Evolutionary conservation across 2,329 filamentous ascomycete genomes (phyloP).

Genomic region (Fusarium sororula): DNA sequence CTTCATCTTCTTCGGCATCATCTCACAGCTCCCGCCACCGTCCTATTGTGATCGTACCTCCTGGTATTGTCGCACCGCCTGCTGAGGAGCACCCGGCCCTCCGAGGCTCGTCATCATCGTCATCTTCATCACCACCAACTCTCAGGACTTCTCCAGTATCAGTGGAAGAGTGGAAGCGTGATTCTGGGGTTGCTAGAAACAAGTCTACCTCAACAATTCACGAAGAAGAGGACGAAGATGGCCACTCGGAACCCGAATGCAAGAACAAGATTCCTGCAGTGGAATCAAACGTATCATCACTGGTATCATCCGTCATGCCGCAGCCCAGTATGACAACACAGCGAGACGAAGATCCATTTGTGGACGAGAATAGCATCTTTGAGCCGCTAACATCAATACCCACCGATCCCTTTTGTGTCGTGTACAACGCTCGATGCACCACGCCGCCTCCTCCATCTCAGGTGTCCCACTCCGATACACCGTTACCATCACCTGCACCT

Average conservation of each 20-base stretch:
- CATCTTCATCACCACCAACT: constrained; percentile 29
- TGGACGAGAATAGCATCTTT: constrained; percentile 39
- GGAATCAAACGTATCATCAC: constrained; percentile 23
- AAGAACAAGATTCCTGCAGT: constrained; percentile 17
- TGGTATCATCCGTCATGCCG: constrained; percentile 27
- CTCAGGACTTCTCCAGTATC: constrained; percentile 37
- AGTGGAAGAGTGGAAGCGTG: constrained; percentile 60
- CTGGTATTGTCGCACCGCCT: constrained; percentile 52
- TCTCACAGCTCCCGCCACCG: constrained; percentile 38
- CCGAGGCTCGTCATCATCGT: constrained; percentile 43
- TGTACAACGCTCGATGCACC: constrained; percentile 39
- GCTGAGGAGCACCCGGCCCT: constrained; percentile 64
- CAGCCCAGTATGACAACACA: constrained; percentile 22
- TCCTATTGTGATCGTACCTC: constrained; percentile 46
- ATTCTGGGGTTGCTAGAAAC: constrained; percentile 63
- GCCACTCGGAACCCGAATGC: constrained; percentile 40
- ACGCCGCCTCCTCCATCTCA: constrained; percentile 31
- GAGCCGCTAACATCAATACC: constrained; percentile 35
- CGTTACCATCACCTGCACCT: constrained; percentile 11
- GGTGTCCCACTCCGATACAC: constrained; percentile 23
- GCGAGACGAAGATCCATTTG: constrained; percentile 34
- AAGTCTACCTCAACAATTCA: constrained; percentile 51
- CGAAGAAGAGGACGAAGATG: constrained; percentile 54
- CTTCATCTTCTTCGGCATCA: constrained; percentile 37
- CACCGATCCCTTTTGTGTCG: constrained; percentile 31